phyloP scores from a whole-genome alignment of 164 flowering plant genomes.

The Santalum album region DNA sequence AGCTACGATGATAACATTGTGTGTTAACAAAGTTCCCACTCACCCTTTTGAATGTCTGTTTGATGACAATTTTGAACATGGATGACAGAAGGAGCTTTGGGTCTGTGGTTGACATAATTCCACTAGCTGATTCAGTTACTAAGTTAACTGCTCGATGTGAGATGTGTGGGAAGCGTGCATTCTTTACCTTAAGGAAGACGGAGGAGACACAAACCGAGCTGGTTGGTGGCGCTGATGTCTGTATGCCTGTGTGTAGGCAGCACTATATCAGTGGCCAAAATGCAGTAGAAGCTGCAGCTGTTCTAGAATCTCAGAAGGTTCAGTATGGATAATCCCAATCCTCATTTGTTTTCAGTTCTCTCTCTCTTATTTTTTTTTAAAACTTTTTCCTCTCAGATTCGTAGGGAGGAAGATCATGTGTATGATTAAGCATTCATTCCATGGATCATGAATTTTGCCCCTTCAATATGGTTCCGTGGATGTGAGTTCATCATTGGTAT shows the following conservation, averaged over 20 bases:
- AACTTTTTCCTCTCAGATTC: no score
- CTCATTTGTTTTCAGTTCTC: no score
- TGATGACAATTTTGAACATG: not conserved
- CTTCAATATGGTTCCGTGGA: no score
- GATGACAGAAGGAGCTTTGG: conserved; percentile 65
- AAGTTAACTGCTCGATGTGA: conserved; percentile 59
- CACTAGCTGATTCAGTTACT: conserved; percentile 62
- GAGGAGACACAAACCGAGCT: conserved; percentile 44
- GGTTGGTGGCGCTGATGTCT: conserved; percentile 60
- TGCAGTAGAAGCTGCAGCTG: conserved; percentile 36
- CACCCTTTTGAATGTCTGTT: not conserved
- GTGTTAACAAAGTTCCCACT: not conserved
- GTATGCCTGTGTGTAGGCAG: conserved; percentile 70
- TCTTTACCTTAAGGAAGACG: conserved; percentile 58
- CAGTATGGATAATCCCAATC: conserved; percentile 10
- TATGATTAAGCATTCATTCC: no score
- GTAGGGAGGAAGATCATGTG: no score
- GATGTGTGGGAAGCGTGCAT: conserved; percentile 49
- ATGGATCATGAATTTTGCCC: no score
- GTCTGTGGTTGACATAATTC: conserved; percentile 55
- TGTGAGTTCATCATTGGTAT: no score
- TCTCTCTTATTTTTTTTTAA: no score
- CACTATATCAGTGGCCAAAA: conserved; percentile 60
- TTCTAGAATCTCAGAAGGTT: conserved; percentile 24
- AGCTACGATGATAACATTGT: not conserved